These are phyloP conservation scores for Prunus kanzakura DNA, from an alignment of 306 rosid genomes.

Conservation along the genomic window DNA sequence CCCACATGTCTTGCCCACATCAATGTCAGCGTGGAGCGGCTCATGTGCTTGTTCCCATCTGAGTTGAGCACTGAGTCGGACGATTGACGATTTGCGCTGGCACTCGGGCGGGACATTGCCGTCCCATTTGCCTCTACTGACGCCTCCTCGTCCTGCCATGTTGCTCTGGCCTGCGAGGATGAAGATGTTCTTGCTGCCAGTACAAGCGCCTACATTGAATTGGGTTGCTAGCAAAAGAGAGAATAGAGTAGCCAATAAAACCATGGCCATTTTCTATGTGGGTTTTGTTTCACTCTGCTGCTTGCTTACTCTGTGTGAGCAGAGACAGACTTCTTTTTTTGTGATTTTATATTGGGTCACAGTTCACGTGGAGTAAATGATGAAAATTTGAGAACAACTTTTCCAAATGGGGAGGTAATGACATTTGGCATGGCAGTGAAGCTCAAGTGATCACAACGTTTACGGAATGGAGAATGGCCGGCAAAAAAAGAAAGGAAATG, in stretches of 20 bases:
- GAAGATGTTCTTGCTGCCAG: slow-evolving; percentile 27
- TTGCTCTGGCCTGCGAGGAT: slow-evolving; percentile 68
- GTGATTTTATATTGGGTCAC: background rate
- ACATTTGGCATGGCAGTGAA: too few relatives aligned
- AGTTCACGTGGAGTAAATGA: background rate
- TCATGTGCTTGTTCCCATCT: slow-evolving; percentile 54
- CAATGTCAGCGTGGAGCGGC: slow-evolving; percentile 61
- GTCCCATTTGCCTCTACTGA: slow-evolving; percentile 31
- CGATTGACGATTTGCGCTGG: slow-evolving; percentile 30
- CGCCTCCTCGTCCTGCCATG: slow-evolving; percentile 73
- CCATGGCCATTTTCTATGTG: too few relatives aligned
- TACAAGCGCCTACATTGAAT: background rate
- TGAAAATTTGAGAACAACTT: background rate
- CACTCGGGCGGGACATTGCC: slow-evolving; percentile 34
- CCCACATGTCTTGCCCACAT: slow-evolving; percentile 49
- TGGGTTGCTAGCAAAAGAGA: background rate
- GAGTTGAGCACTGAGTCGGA: slow-evolving; percentile 30
- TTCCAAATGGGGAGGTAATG: too few relatives aligned
- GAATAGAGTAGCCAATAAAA: background rate
- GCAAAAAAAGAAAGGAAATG: too few relatives aligned
- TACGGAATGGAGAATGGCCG: too few relatives aligned
- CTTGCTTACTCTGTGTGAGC: too few relatives aligned
- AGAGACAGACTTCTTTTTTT: too few relatives aligned
- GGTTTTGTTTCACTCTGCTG: too few relatives aligned
- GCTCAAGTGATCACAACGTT: too few relatives aligned